phyloP scores from a whole-genome alignment of 768 basidiomycete species.

The Trametes maxima region DNA sequence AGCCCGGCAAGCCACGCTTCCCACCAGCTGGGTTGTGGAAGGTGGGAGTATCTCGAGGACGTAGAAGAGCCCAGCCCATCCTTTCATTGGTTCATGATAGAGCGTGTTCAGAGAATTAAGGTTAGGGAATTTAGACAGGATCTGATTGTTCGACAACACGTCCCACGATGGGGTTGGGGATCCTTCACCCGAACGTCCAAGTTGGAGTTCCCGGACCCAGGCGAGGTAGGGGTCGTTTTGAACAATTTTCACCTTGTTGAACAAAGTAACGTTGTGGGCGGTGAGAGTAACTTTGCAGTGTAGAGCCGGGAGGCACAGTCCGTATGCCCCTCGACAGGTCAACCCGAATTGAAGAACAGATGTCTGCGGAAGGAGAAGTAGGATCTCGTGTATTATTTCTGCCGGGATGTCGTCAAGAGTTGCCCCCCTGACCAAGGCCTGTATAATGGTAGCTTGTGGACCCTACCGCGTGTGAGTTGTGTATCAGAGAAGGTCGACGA shows the following conservation, averaged over 20 bases:
- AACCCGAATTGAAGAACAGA: neutral
- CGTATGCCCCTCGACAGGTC: neutral
- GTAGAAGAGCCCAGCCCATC: neutral
- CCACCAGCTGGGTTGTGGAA: neutral
- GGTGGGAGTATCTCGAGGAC: neutral
- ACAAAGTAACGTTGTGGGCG: neutral
- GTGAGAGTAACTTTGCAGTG: neutral
- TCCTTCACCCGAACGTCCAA: neutral
- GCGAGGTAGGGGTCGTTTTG: neutral
- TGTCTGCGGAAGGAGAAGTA: conserved; percentile 1
- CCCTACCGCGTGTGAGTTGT: too few relatives aligned
- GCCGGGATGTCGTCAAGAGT: neutral
- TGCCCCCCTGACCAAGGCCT: neutral
- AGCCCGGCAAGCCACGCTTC: neutral
- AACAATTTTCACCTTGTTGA: neutral
- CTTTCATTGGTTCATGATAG: neutral
- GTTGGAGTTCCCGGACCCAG: neutral
- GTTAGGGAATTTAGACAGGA: neutral
- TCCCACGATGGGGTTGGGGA: neutral
- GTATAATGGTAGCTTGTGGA: too few relatives aligned
- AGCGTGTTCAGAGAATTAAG: neutral
- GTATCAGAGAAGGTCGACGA: too few relatives aligned
- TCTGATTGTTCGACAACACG: neutral
- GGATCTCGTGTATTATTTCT: conserved; percentile 6
- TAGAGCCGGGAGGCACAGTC: neutral